Evolutionary conservation across 1,284 basidiomycete species (phyloP).

Genomic region (Tylopilus sp.): DNA sequence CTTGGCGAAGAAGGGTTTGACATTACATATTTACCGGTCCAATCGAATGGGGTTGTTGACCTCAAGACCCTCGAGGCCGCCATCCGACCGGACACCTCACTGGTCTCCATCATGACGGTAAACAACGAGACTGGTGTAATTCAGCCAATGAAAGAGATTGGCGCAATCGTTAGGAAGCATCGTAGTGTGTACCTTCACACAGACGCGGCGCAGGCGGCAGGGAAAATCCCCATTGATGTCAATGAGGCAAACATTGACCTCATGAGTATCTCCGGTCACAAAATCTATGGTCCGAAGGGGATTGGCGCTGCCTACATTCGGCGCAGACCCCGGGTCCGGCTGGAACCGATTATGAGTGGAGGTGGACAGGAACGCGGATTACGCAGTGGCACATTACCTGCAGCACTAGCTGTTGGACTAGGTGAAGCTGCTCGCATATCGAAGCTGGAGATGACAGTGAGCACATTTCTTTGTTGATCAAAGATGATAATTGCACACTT

Average conservation of each 20-base stretch:
- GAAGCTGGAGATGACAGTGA: constrained; percentile 87
- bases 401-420: constrained; percentile 88
- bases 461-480: constrained; percentile 36
- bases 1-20: constrained; percentile 97
- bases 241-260: constrained; percentile 96
- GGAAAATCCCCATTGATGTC: constrained; percentile 90
- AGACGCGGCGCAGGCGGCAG: constrained; percentile 94
- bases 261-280: constrained; percentile 96
- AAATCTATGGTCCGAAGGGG: constrained; percentile 98
- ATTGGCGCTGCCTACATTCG: constrained; percentile 94
- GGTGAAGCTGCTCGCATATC: constrained; percentile 96
- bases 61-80: constrained; percentile 75
- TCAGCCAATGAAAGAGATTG: constrained; percentile 96
- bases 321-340: constrained; percentile 85
- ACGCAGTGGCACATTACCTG: constrained; percentile 89
- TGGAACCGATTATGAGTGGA: constrained; percentile 94
- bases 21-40: constrained; percentile 94
- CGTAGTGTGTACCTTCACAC: constrained; percentile 95
- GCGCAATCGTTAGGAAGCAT: constrained; percentile 76
- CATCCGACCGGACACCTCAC: constrained; percentile 82
- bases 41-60: constrained; percentile 80
- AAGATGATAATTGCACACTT: constrained; percentile 55
- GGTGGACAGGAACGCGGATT: constrained; percentile 98
- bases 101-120: constrained; percentile 97
- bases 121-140: constrained; percentile 99